Conservation (phyloP, 179 eudicot genomes). For the Vitellaria paradoxa region DNA sequence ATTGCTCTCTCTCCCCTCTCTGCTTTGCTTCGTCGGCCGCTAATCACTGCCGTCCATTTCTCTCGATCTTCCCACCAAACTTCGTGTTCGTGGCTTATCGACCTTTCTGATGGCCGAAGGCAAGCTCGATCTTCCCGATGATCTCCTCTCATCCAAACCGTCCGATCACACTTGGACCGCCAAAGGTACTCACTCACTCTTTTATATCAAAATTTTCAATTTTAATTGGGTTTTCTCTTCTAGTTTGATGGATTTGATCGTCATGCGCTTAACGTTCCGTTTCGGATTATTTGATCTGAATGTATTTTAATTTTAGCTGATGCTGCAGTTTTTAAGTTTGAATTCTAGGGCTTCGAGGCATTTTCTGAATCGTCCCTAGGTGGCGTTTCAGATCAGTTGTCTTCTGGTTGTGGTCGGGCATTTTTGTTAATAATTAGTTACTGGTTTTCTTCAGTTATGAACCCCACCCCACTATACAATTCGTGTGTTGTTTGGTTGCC, state of each 20-base stretch:
- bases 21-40: slow-evolving; percentile 10
- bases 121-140: slow-evolving; percentile 65
- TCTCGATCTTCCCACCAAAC: slow-evolving; percentile 4
- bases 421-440: not conserved
- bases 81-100: not conserved
- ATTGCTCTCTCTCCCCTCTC: slow-evolving; percentile 5
- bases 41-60: not conserved
- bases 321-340: not conserved
- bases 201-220: not conserved
- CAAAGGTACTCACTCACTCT: slow-evolving; percentile 35
- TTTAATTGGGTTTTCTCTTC: not conserved
- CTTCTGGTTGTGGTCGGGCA: not conserved
- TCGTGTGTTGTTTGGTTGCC: not conserved
- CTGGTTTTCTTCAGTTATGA: not conserved
- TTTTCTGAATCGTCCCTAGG: not conserved
- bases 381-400: slow-evolving; percentile 13
- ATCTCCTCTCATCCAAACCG: slow-evolving; percentile 55
- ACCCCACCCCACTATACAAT: not conserved
- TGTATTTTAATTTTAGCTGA: slow-evolving; percentile 2
- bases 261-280: not conserved
- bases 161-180: slow-evolving; percentile 38
- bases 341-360: not conserved
- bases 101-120: slow-evolving; percentile 44
- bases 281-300: slow-evolving; percentile 8
- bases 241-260: slow-evolving; percentile 11